phyloP scores from a whole-genome alignment of 75 land plant species.

The Chamaecyparis obtusa region DNA sequence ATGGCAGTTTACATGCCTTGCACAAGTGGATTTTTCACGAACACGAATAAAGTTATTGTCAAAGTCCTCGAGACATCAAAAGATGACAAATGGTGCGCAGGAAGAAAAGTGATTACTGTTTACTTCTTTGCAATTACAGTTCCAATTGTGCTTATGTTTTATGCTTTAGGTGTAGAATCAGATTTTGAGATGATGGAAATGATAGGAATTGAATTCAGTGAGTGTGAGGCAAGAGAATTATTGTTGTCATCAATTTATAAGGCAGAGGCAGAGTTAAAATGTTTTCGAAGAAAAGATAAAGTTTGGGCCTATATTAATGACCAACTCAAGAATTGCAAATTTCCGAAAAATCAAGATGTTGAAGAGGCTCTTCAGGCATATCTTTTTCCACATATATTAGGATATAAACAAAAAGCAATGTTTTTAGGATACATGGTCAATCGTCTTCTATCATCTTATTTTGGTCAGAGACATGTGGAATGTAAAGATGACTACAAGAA shows the following conservation, averaged over 20 bases:
- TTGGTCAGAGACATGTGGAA: conserved; percentile 58
- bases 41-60: conserved; percentile 39
- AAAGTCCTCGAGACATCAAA: conserved; percentile 37
- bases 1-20: conserved; percentile 43
- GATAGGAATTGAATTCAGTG: conserved; percentile 40
- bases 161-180: conserved; percentile 81
- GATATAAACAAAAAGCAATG: conserved; percentile 49
- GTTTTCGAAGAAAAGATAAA: conserved; percentile 30
- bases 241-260: conserved; percentile 56
- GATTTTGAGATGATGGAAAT: conserved; percentile 67
- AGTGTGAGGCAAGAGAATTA: conserved; percentile 37
- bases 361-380: conserved; percentile 37
- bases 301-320: conserved; percentile 27
- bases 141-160: conserved; percentile 66
- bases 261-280: conserved; percentile 45
- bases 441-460: conserved; percentile 49
- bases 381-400: conserved; percentile 50
- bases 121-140: conserved; percentile 33
- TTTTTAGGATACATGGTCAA: conserved; percentile 85
- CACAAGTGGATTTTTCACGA: conserved; percentile 9
- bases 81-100: conserved; percentile 17
- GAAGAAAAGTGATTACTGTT: conserved; percentile 25
- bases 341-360: conserved; percentile 42
- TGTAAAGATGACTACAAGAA: conserved; percentile 71
- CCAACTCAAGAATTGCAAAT: conserved; percentile 19